Base-by-base conservation (phyloP, 2,329 filamentous ascomycete genomes). In the Beauveria pseudobassiana region DNA sequence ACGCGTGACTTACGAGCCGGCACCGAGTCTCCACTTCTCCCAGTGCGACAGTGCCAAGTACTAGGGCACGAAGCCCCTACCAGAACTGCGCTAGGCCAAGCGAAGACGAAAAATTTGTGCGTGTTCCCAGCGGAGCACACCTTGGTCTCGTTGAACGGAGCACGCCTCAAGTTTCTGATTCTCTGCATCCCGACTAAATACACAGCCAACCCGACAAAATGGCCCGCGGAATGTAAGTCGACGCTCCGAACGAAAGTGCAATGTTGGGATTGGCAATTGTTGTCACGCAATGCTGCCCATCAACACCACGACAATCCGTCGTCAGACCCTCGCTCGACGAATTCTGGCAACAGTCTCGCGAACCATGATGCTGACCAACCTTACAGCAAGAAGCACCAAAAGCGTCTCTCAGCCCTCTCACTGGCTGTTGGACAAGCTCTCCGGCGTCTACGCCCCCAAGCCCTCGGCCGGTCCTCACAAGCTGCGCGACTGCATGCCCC, bases 381-480 rank as follows among this genome's bases (percentile, higher is more conserved):
- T 67, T 69, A 75, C 76, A 93, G 89, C 82, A 96, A 95, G 87
- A 97, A 97, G 90, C 95, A 99, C 84, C 93, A 98, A 83, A 98
- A 99, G 93, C 93, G 95, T 86, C 87, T 98, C 78, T 95, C 90
- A 83, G 95, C 95, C 79, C 78, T 96, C 90, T 80, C 95, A 98
- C 89, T 99, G 95, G 95, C 91, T 99, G 78, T 86, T 99, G 80
- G 95, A 99, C 91, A 99, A 99, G 83, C 87, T 99, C 78, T 96
- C 92, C 80, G 95, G 95, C 78, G 84, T 86, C 81, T 93, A 90
- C 76, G 87, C 86, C 72, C 87, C 87, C 73, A 77, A 77, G 75
- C 83, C 87, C 69, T 87, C 86, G 68, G 76, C 86, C 73, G 95
- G 95, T 91, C 95, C 95, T 81, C 93, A 98, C 90, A 99, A 99